Evolutionary conservation across 2,329 filamentous ascomycete genomes (phyloP), one percentile per base, ranked within the genome.

Genomic region (Escovopsis weberi): DNA sequence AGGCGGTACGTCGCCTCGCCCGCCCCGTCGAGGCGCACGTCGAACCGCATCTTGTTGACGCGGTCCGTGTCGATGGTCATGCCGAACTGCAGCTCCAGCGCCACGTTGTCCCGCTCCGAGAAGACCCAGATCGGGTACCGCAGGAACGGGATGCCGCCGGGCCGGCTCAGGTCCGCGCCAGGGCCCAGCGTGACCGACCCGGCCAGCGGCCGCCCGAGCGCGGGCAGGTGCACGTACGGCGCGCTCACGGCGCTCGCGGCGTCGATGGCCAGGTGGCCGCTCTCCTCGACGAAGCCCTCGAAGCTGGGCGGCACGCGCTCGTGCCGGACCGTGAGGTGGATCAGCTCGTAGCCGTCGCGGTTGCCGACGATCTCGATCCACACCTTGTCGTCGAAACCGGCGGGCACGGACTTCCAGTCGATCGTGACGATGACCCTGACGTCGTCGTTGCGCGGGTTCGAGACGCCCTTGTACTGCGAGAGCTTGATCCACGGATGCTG

Each of bases 41-140:
- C 66, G 47, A 71, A 75, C 5, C 60, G 61, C 53, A 77, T 67
- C 2, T 62, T 65, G 1, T 62, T 59, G 19, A 59, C 56, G 1
- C 72, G 70, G 43, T 72, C 65, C 6, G 68, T 64, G 49, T 76
- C 74, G 4, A 74, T 60, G 0, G 65, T 59, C 41, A 55, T 58
- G 43, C 56, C 62, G 48, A 65, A 59, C 36, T 62, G 60, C 11
- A 64, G 48, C 15, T 56, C 52, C 1, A 61, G 52, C 2, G 47
- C 50, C 1, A 60, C 48, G 10, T 49, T 43, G 2, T 47, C 42
- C 3, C 46, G 47, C 2, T 49, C 39, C 1, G 55, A 48, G 38
- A 59, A 58, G 6, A 60, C 51, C 37, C 58, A 59, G 18, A 63
- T 50, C 5, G 51, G 50, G 44, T 59, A 63, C 12, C 51, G 50